Base-by-base conservation (phyloP, 2,329 filamentous ascomycete genomes). In the Fusarium newnesense region DNA sequence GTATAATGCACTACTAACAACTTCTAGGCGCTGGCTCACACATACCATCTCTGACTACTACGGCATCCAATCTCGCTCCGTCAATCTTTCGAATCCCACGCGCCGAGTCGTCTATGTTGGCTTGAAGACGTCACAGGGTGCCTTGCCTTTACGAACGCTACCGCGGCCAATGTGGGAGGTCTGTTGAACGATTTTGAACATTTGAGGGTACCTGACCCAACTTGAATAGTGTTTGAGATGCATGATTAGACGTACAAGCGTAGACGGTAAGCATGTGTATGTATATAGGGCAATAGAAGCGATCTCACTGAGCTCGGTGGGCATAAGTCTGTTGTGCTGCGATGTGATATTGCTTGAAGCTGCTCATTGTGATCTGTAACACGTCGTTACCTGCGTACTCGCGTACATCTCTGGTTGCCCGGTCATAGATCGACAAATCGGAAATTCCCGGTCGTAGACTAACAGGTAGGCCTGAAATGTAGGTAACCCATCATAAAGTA, bases 41-140 rank as follows among this genome's bases (percentile, higher is more conserved):
- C 95, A 98, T 82, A 93, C 94, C 65, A 95, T 98, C 72, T 96
- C 94, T 15, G 90, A 92, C 44, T 98, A 98, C 81, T 98, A 98
- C 80, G 95, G 95, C 49, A 87, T 98, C 64, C 89, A 91, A 69
- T 97, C 95, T 26, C 94, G 91, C 85, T 95, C 93, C 9, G 89
- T 96, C 67, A 93, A 92, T 0, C 87, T 92, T 2, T 91, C 91
- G 37, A 87, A 90, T 73, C 92, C 94, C 6, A 88, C 91, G 19
- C 89, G 92, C 59, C 89, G 94, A 58, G 92, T 96, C 70, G 94
- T 96, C 12, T 97, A 97, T 77, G 91, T 98, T 28, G 93, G 93
- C 7, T 84, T 96, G 69, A 90, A 89, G 78, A 87, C 88, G 72
- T 72, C 81, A 39, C 80, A 78, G 8, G 75, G 60, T 74, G 67